Percentiles rank a stretch among this genome's conserved stretches.
Evolutionary conservation across 1,139 yeast species (phyloP).

Genomic region (Ogataea hybrid): DNA sequence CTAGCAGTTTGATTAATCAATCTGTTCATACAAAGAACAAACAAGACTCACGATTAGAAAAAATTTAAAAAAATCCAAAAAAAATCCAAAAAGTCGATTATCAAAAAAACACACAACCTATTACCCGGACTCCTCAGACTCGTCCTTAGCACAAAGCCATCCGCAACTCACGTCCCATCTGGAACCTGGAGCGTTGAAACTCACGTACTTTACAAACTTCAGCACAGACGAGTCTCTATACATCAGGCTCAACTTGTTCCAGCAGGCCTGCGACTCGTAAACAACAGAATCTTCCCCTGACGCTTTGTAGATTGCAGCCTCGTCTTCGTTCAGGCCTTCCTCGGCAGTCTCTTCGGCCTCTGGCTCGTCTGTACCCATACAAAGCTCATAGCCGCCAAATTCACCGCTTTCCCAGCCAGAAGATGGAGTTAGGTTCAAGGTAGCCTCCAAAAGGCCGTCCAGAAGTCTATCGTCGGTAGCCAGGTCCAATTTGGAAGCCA

Average conservation of each 20-base stretch:
- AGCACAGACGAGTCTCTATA: constrained; percentile 81
- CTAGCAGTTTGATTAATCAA: constrained; percentile 3
- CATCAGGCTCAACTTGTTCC: constrained; percentile 79
- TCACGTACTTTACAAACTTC: constrained; percentile 89
- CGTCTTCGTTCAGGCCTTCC: constrained; percentile 36
- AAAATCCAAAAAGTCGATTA: background rate
- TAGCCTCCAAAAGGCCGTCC: constrained; percentile 62
- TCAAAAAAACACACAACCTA: too few species aligned
- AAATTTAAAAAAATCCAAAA: background rate
- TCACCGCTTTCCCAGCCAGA: constrained; percentile 86
- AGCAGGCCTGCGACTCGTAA: constrained; percentile 74
- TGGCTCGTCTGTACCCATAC: constrained; percentile 64
- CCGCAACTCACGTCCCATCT: constrained; percentile 88
- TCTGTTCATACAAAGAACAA: constrained; percentile 9
- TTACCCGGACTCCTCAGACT: constrained; percentile 29
- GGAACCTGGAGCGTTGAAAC: constrained; percentile 83
- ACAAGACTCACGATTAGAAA: constrained; percentile 3
- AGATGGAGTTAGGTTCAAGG: constrained; percentile 76
- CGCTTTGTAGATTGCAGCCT: constrained; percentile 55
- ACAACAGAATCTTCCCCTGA: constrained; percentile 79
- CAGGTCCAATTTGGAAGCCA: constrained; percentile 75
- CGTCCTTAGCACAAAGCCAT: constrained; percentile 64
- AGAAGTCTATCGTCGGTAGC: constrained; percentile 39
- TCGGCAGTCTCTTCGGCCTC: constrained; percentile 46
- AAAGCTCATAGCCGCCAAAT: constrained; percentile 89